These are phyloP conservation scores for Phyllosticta citribraziliensis DNA, from an alignment of 2,329 filamentous ascomycete species.

Conservation along the genomic window DNA sequence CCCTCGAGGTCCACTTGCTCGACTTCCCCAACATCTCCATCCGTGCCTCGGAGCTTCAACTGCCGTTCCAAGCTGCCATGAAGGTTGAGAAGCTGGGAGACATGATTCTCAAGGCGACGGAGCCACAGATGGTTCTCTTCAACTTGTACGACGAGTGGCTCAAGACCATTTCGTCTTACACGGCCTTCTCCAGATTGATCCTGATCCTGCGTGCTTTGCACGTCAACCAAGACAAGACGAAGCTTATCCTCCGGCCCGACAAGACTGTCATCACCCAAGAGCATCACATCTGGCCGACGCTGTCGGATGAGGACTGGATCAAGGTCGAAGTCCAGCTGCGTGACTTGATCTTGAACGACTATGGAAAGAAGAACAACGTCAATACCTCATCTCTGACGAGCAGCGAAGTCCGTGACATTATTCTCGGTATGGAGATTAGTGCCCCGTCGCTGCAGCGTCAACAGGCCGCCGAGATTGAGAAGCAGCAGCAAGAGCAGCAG, in stretches of 20 bases:
- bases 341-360: conserved; percentile 94
- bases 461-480: conserved; percentile 96
- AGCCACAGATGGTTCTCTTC: conserved; percentile 99
- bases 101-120: conserved; percentile 95
- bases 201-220: conserved; percentile 90
- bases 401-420: conserved; percentile 96
- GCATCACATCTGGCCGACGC: conserved; percentile 94
- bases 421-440: conserved; percentile 98
- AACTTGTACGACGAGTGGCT: conserved; percentile 98
- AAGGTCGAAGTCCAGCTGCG: conserved; percentile 96
- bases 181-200: conserved; percentile 90
- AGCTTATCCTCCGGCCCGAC: conserved; percentile 86
- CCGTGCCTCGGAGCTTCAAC: conserved; percentile 87
- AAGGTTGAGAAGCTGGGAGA: conserved; percentile 99
- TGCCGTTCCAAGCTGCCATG: conserved; percentile 99
- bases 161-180: conserved; percentile 97
- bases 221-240: conserved; percentile 97
- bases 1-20: conserved; percentile 89
- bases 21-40: conserved; percentile 99
- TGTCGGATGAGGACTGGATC: conserved; percentile 96
- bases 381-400: conserved; percentile 94
- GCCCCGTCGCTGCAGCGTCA: conserved; percentile 97
- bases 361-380: conserved; percentile 99
- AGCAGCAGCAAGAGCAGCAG: conserved; percentile 93
- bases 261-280: conserved; percentile 98